Base-by-base conservation (phyloP, 305 asterid genomes). In the Fraxinus sp. region DNA sequence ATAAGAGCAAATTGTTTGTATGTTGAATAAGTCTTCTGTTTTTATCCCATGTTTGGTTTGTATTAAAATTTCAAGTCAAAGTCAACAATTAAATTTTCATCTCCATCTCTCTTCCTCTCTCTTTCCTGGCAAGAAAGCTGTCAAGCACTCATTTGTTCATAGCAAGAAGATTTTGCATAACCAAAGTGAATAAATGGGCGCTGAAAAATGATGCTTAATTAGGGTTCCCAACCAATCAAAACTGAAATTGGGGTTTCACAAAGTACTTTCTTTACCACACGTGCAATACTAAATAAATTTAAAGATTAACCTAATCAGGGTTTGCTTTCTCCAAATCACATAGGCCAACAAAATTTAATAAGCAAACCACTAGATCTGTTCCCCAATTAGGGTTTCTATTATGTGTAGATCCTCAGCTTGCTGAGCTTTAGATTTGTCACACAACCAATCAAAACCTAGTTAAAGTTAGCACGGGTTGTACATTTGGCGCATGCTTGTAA, bases 91-190 rank as follows among this genome's bases (percentile, higher is more conserved):
- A 36, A 74, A 46, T 46, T 46, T 3, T 46, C 57, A 0, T 46
- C 57, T 46, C 6, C n/a, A 46, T 46, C 57, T 46, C 57, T 62
- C 36, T 79, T 33, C 13, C 77, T 75, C 55, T 79, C 85, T 83
- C 77, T 77, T 76, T 80, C 74, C 66, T 13, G 66, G 33, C 37
- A 71, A 71, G 80, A 83, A 83, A 86, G 89, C 79, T 90, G 92
- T 90, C 94, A 66, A 90, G 76, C 73, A 90, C 79, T 84, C 83
- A 93, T 91, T 89, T 72, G 94, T 78, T 85, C 80, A 74, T 82
- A 62, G 26, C 57, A 77, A 49, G 64, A 81, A 71, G 85, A 79
- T 46, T 62, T 80, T 46, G 83, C 89, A 81, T 83, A 80, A 80
- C 14, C 78, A 59, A 77, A 85, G 88, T 32, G 76, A 82, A 82